These are phyloP conservation scores for Paracoccidioides lutzii DNA, from an alignment of 2,329 filamentous ascomycete species.

Conservation along the genomic window DNA sequence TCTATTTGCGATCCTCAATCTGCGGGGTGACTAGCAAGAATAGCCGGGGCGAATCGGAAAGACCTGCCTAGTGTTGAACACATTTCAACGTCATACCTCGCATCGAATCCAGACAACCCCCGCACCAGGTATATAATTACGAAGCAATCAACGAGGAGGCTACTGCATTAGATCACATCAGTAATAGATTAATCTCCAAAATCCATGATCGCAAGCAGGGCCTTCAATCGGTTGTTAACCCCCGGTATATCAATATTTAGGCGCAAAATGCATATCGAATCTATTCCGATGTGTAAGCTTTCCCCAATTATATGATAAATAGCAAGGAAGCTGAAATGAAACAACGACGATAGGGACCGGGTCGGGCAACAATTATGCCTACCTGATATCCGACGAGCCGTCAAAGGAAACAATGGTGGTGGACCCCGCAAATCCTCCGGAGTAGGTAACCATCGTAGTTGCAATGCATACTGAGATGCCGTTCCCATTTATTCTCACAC, in stretches of 20 bases:
- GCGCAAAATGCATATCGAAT: conserved; percentile 38
- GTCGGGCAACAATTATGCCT: conserved; percentile 39
- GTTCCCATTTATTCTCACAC: neutral
- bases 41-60: neutral
- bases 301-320: neutral
- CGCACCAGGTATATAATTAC: neutral
- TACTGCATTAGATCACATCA: neutral
- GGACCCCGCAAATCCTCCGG: conserved; percentile 39
- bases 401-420: conserved; percentile 40
- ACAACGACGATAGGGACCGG: conserved; percentile 10
- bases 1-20: neutral
- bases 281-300: conserved; percentile 41
- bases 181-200: neutral
- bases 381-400: conserved; percentile 37
- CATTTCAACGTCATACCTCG: neutral
- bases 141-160: neutral
- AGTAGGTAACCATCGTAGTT: conserved; percentile 25
- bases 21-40: neutral
- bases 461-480: neutral
- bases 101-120: neutral
- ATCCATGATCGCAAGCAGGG: conserved; percentile 6
- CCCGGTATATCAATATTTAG: conserved; percentile 7
- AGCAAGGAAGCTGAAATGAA: conserved; percentile 1
- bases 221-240: conserved; percentile 4
- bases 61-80: neutral